phyloP scores from a whole-genome alignment of 2,329 filamentous ascomycete genomes.

The Alternaria metachromatica region DNA sequence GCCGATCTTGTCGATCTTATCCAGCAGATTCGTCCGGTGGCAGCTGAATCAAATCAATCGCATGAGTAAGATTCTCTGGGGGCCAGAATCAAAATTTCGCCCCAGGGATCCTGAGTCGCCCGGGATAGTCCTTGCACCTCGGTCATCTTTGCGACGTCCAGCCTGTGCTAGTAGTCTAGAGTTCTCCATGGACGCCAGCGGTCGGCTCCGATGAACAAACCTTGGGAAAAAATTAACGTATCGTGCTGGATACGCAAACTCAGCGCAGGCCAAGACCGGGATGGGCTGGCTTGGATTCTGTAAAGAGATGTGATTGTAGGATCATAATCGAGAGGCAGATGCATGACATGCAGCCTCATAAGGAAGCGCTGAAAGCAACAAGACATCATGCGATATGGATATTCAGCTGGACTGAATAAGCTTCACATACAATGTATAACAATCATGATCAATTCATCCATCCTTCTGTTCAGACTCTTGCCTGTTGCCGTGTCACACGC shows the following conservation, averaged over 20 bases:
- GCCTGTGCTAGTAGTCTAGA: background rate
- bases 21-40: background rate
- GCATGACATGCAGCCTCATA: background rate
- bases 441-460: background rate
- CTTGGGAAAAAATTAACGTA: background rate
- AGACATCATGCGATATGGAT: background rate
- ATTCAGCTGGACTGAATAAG: background rate
- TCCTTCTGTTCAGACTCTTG: background rate
- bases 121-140: background rate
- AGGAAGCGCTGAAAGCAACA: background rate
- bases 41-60: background rate
- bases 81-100: background rate
- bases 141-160: background rate
- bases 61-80: background rate
- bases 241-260: background rate
- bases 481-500: too few relatives aligned
- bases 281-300: background rate
- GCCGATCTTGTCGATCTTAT: slow-evolving; percentile 14
- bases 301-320: background rate
- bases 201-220: background rate
- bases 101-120: background rate
- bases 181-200: background rate
- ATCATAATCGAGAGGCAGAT: background rate
- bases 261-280: background rate
- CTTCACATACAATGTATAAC: background rate